A percentile compares a stretch with the other conserved stretches of the same genome.
Conservation (phyloP, 306 rosid species). For the Comarum palustre region DNA sequence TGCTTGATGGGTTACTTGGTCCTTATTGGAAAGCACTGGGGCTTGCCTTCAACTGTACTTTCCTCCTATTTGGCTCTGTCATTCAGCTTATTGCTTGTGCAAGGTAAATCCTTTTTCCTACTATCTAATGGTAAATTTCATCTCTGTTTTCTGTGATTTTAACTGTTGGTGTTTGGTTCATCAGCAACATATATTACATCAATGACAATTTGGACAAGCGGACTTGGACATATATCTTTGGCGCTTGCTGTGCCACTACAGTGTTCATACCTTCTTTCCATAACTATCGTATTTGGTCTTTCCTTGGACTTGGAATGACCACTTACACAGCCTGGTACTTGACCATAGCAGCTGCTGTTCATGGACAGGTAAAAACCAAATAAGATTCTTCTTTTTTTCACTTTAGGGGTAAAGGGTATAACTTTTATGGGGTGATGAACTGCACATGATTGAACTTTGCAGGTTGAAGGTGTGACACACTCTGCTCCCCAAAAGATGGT, state of each 20-base stretch:
- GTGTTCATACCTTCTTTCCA: slow-evolving; percentile 98
- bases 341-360: slow-evolving; percentile 57
- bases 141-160: slow-evolving; percentile 8
- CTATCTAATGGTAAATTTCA: neutral
- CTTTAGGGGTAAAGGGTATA: neutral
- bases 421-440: neutral
- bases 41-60: slow-evolving; percentile 93
- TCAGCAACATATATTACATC: slow-evolving; percentile 90
- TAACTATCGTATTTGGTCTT: slow-evolving; percentile 95
- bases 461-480: slow-evolving; percentile 68
- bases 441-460: neutral
- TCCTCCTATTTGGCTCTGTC: slow-evolving; percentile 95
- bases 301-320: slow-evolving; percentile 96
- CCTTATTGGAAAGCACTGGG: slow-evolving; percentile 92
- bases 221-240: slow-evolving; percentile 95
- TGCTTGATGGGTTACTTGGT: slow-evolving; percentile 90
- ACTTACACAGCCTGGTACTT: slow-evolving; percentile 97
- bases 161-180: slow-evolving; percentile 7
- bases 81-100: slow-evolving; percentile 99
- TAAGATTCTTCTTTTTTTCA: neutral
- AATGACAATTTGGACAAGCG: slow-evolving; percentile 88
- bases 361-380: slow-evolving; percentile 66
- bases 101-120: slow-evolving; percentile 42
- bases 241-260: slow-evolving; percentile 97
- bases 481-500: slow-evolving; percentile 73